These are phyloP conservation scores for Syzygium aromaticum DNA, from an alignment of 345 rosid genomes.

Conservation along the genomic window DNA sequence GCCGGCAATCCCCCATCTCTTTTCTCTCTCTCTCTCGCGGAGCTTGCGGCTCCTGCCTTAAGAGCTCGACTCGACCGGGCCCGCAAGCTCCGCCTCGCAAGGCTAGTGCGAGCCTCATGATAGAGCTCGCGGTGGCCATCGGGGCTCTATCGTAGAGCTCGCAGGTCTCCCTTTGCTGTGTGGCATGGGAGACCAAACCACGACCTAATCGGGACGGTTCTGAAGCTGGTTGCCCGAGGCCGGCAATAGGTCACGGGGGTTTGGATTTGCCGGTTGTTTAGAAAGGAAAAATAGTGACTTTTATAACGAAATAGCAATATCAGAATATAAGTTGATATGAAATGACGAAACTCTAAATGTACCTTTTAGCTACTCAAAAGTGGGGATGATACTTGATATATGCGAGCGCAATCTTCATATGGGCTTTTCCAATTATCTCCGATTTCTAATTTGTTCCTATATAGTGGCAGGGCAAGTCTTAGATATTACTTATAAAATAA, in stretches of 20 bases:
- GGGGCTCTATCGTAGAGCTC: neutral
- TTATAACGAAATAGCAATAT: neutral
- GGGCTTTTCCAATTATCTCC: neutral
- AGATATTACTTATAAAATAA: neutral
- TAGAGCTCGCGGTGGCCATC: neutral
- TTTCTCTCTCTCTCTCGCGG: neutral
- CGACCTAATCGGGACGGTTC: neutral
- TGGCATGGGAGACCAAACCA: neutral
- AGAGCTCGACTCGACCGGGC: neutral
- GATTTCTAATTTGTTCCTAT: neutral
- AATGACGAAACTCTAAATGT: neutral
- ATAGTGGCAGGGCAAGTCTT: neutral
- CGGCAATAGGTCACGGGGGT: neutral
- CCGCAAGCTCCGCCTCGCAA: accelerated
- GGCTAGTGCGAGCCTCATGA: neutral
- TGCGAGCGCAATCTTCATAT: neutral
- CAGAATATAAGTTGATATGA: neutral
- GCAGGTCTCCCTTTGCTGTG: neutral
- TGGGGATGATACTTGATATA: neutral
- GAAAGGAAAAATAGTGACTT: neutral
- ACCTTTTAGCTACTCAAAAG: neutral
- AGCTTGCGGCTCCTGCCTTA: neutral
- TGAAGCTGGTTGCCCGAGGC: neutral
- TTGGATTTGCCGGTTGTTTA: neutral
- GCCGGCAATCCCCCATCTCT: neutral